Conservation (phyloP, 2,329 filamentous ascomycete species). For the Diaporthe ilicicola region DNA sequence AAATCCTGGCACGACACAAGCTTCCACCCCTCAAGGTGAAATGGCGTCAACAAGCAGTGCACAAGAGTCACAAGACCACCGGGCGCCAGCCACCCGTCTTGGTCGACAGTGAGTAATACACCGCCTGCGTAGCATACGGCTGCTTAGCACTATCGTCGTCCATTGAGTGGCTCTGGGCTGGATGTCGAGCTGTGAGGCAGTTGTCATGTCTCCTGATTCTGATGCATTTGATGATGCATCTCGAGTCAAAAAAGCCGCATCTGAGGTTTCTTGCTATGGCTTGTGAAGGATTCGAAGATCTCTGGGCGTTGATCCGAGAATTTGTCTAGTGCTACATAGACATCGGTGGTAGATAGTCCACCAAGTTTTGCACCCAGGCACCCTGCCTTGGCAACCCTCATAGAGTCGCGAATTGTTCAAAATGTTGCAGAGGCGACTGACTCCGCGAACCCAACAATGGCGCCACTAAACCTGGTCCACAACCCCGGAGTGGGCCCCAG, state of each 20-base stretch:
- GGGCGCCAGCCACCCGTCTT: conserved; percentile 18
- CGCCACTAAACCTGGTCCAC: conserved; percentile 9
- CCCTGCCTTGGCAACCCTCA: conserved; percentile 13
- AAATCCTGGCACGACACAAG: conserved; percentile 1
- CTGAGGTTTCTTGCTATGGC: not conserved
- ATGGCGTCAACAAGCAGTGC: conserved; percentile 10
- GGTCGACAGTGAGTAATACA: conserved; percentile 11
- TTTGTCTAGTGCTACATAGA: conserved; percentile 13
- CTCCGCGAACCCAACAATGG: conserved; percentile 11
- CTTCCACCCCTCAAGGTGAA: not conserved
- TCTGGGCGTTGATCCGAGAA: conserved; percentile 17
- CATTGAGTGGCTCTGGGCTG: not conserved
- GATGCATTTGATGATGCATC: conserved; percentile 8
- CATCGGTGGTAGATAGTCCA: not conserved
- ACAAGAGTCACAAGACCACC: not conserved
- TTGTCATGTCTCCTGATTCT: conserved; percentile 17
- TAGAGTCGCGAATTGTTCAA: conserved; percentile 4
- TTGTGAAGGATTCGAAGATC: conserved; percentile 16
- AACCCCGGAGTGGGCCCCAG: conserved; percentile 11
- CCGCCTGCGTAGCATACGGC: not conserved
- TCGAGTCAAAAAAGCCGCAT: conserved; percentile 22
- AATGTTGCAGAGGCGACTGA: conserved; percentile 7
- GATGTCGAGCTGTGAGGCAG: not conserved
- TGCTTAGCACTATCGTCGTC: not conserved
- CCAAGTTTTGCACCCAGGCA: conserved; percentile 5